Evolutionary conservation across 2,329 filamentous ascomycete species (phyloP), one percentile per base, ranked within the genome.

Genomic region (Fusarium ramigenum): DNA sequence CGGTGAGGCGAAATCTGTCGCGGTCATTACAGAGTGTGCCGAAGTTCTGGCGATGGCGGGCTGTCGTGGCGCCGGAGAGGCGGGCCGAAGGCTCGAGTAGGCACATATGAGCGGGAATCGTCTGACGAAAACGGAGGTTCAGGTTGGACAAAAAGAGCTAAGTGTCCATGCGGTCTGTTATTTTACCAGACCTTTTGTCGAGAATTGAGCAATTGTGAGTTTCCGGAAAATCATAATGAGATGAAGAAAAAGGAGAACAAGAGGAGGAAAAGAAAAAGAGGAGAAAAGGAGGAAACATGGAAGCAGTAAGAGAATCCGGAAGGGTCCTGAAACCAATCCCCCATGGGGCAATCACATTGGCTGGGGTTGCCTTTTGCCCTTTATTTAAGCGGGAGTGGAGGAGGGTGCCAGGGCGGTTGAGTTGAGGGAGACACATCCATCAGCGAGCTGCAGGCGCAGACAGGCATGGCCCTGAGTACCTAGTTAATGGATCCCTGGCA

Each of bases 11-110:
- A 63, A 58, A 53, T 39, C 39, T 61, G 32, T 37, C 59, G 28
- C 21, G 54, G 43, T 47, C 23, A 28, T 54, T 11, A 34, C 21
- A 39, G 43, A 43, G 43, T 42, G 36, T 64, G 34, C 76, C 76
- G 76, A 78, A 73, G 76, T 78, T 78, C 66, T 78, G 72, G 76
- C 76, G 75, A 63, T 61, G 66, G 59, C 76, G 76, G 75, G 72
- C 73, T 78, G 73, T 65, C 66, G 76, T 72, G 68, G 69, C 78
- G 69, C 73, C 80, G 81, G 80, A 79, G 70, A 80, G 78, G 76
- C 80, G 80, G 80, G 78, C 80, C 80, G 80, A 78, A 77, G 77
- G 75, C 70, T 76, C 70, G 72, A 50, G 63, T 67, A 60, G 70
- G 72, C 63, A 72, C 66, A 73, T 62, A 69, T 68, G 66, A 68